Evolutionary conservation across 495 filamentous ascomycete species (phyloP), one percentile per base, ranked within the genome.

Genomic region (Cryomyces minteri): DNA sequence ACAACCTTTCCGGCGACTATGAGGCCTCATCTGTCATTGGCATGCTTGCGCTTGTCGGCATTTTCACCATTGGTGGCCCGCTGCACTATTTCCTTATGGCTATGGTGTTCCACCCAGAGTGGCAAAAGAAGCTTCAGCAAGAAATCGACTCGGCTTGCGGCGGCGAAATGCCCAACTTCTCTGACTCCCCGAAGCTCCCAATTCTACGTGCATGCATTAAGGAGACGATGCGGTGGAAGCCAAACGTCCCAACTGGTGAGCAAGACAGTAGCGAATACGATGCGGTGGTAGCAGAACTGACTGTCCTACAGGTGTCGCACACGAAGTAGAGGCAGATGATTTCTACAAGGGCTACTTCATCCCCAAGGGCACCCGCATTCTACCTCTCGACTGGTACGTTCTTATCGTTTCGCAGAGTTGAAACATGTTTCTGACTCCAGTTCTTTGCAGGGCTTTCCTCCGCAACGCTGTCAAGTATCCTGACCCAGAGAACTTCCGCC

Each of bases 191-290:
- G 6, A 55, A 62, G 14, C 49, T 66, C 9, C 62, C 63, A 1
- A 52, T 60, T 32, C 44, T 78, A 44, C 60, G 73, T 33, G 74
- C 76, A 0, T 63, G 71, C 7, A 65, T 79, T 11, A 72, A 76
- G 54, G 76, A 81, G 56, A 63, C 69, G 9, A 61, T 77, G 25
- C 64, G 76, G 41, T 79, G 76, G 76, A 59, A 71, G 7, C 75
- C 76, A 58, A 67, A 44, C 57, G 71, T 52, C 61, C 76, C 53
- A 62, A 66, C 44, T 58, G 71, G 72, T 5, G 65, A 1, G 45
- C 12, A 9, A 38, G 9, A 38, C 9, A 14, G 9, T 9, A 9
- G 12, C 9, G 9, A 9, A 10, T 14, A 3, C 34, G 1, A 10
- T 9, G 12, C 12, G 9, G 9, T 9, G 1, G 34, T 38, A 38